phyloP scores from a whole-genome alignment of 805 yeast genomes.

The Candida broadrunensis region DNA sequence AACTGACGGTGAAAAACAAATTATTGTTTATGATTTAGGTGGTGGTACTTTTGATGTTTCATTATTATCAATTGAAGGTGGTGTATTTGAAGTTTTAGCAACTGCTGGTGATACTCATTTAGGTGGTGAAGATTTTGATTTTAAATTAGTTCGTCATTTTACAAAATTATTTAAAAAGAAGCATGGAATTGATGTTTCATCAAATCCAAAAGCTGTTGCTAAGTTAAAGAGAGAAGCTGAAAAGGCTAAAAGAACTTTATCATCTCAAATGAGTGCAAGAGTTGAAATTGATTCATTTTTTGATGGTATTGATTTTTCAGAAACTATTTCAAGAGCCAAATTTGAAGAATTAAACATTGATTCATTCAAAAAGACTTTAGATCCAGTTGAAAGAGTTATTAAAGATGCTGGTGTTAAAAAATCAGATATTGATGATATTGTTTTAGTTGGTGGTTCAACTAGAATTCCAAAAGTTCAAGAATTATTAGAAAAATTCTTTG shows the following conservation, averaged over 20 bases:
- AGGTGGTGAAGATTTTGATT: slow-evolving; percentile 51
- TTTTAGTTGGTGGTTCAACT: slow-evolving; percentile 49
- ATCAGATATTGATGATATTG: slow-evolving; percentile 45
- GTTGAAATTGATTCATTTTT: slow-evolving; percentile 47
- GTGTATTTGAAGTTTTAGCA: slow-evolving; percentile 47
- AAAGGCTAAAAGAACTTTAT: slow-evolving; percentile 48
- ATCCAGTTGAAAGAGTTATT: slow-evolving; percentile 46
- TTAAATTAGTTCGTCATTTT: slow-evolving; percentile 42
- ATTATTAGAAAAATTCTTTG: slow-evolving; percentile 49
- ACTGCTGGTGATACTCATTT: slow-evolving; percentile 51
- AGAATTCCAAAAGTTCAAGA: slow-evolving; percentile 51
- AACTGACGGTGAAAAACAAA: slow-evolving; percentile 54
- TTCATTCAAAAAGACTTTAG: slow-evolving; percentile 43
- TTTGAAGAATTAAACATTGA: slow-evolving; percentile 47
- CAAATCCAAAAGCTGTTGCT: slow-evolving; percentile 41
- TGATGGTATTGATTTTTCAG: slow-evolving; percentile 48
- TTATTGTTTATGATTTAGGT: slow-evolving; percentile 48
- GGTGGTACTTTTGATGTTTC: slow-evolving; percentile 77
- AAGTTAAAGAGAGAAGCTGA: slow-evolving; percentile 48
- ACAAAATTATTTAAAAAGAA: slow-evolving; percentile 44
- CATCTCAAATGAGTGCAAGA: slow-evolving; percentile 41
- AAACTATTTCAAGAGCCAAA: slow-evolving; percentile 45
- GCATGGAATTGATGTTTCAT: slow-evolving; percentile 40
- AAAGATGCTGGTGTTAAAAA: slow-evolving; percentile 45
- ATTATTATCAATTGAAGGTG: slow-evolving; percentile 52